Base-by-base conservation (phyloP, 495 filamentous ascomycete species). In the Penicillium lagena region DNA sequence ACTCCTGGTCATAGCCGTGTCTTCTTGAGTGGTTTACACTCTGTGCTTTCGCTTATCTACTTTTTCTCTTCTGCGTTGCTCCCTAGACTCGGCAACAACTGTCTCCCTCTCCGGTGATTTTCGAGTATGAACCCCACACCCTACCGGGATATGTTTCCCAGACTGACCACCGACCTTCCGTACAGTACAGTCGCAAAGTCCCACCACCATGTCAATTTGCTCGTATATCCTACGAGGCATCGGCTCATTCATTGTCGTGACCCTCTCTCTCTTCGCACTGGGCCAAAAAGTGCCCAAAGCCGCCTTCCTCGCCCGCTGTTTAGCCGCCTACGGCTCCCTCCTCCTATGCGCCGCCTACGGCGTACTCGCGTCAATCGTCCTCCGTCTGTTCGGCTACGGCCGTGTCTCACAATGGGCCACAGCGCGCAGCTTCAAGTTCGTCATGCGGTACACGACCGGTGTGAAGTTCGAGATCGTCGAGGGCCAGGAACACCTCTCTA, bases 361-460 rank as follows among this genome's bases (percentile, higher is more conserved):
- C 43, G 85, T 89, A 41, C 29, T 86, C 40, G 82, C 80, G 14
- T 88, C 85, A 12, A 78, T 90, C 43, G 47, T 78, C 35, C 71
- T 98, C 30, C 83, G 87, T 30, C 57, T 85, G 12, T 56, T 81
- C 32, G 89, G 89, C 39, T 76, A 83, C 51, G 79, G 78, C 45
- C 81, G 85, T 44, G 76, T 89, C 46, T 80, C 86, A 33, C 93
- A 96, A 72, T 96, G 88, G 86, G 81, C 89, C 22, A 81, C 81
- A 5, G 93, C 73, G 14, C 77, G 89, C 46, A 71, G 78, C 50
- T 95, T 95, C 72, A 89, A 91, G 63, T 87, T 77, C 66, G 58
- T 79, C 39, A 94, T 96, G 87, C 73, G 74, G 42, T 59, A 74
- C 31, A 75, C 78, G 14, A 90, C 89, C 12, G 89, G 89, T 38